Evolutionary conservation across 192 early-diverging fungal genomes (phyloP).

Genomic region (Coemansia sp.): DNA sequence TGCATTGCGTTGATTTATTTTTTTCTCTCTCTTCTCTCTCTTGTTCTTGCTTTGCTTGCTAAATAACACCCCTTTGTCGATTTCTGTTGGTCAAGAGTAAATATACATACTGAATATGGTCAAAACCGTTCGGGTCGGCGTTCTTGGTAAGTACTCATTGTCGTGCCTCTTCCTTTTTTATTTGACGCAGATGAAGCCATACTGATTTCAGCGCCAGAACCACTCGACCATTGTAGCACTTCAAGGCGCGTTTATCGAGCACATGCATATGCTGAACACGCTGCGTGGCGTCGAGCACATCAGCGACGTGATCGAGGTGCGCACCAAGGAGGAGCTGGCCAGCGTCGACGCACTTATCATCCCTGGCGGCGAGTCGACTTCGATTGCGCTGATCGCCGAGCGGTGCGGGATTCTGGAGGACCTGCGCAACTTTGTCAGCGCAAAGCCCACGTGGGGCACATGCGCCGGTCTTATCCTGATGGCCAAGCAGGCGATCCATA

Average conservation of each 20-base stretch:
- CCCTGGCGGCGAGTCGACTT: slow-evolving; percentile 92
- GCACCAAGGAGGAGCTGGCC: slow-evolving; percentile 67
- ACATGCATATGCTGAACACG: slow-evolving; percentile 75
- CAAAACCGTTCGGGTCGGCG: slow-evolving; percentile 37
- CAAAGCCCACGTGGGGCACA: slow-evolving; percentile 86
- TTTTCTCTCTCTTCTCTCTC: not conserved
- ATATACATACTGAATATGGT: slow-evolving; percentile 12
- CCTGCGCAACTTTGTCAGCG: slow-evolving; percentile 72
- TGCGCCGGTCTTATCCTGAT: slow-evolving; percentile 97
- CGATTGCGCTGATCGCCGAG: slow-evolving; percentile 92
- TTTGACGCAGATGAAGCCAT: not conserved
- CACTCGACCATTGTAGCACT: slow-evolving; percentile 58
- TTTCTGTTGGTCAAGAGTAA: not conserved
- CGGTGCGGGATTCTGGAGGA: slow-evolving; percentile 75
- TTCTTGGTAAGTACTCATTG: slow-evolving; percentile 24
- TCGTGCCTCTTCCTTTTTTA: not conserved
- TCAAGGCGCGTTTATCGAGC: slow-evolving; percentile 95
- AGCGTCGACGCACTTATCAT: slow-evolving; percentile 86
- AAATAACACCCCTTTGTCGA: not conserved
- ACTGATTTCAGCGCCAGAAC: not conserved
- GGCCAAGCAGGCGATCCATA: slow-evolving; percentile 65
- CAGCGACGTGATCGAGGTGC: slow-evolving; percentile 53
- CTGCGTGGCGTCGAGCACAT: slow-evolving; percentile 59
- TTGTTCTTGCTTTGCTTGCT: not conserved
- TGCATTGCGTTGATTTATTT: not conserved